Evolutionary conservation across 106 monocot species (phyloP), one percentile per base, ranked within the genome.

Genomic region (Dendrobium officinale): DNA sequence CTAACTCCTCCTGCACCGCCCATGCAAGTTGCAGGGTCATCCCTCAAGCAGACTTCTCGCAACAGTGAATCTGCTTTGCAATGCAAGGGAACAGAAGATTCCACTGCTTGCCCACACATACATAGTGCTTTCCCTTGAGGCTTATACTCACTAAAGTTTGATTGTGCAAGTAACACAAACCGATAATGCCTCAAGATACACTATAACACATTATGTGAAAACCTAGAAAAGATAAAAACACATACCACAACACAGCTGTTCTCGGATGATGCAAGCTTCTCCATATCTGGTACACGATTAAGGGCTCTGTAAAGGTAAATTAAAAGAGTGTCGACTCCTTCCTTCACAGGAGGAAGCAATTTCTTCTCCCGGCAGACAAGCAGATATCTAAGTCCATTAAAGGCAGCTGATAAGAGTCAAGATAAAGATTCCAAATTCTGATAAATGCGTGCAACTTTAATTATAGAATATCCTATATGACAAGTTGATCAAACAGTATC

Each of bases 241-340:
- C 86, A 51, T 90, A 99, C 99, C 93, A 99, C 95, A 85, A 91
- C 77, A 86, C 99, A 99, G 83, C 83, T 88, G 90, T 99, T 99
- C 11, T 81, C 72, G 6, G 95, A 95, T 72, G 99, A 93, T 67
- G 99, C 99, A 68, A 99, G 93, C 40, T 86, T 75, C 77, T 99
- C 99, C 99, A 99, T 99, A 85, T 95, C 91, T 84, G 81, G 83
- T 26, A 99, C 88, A 82, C 66, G 86, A 90, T 99, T 85, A 41
- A 99, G 95, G 48, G 95, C 87, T 85, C 95, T 89, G 83, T 95
- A 99, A 55, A 99, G 99, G 79, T 95, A 99, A 91, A 99, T 93
- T 37, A 99, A 79, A 88, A 99, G 91, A 77, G 99, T 95, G 89
- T 99, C 99, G 26, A 99, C 93, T 58, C 99, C 99, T 80, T 95